Evolutionary conservation across 2,329 filamentous ascomycete genomes (phyloP), one percentile per base, ranked within the genome.

Genomic region (Xylariales sp.): DNA sequence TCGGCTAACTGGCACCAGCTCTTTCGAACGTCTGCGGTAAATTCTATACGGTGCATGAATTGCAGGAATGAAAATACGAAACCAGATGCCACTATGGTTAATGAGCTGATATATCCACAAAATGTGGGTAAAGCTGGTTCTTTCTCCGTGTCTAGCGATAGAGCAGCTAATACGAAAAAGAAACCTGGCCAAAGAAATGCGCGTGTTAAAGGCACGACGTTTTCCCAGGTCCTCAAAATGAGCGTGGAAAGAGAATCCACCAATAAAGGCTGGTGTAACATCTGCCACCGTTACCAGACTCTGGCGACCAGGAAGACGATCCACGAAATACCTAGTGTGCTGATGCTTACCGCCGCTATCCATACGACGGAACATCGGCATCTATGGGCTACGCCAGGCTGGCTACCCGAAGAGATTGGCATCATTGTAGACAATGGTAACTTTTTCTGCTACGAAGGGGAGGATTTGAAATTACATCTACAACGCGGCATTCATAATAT

Each of bases 321-420:
- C 3, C 91, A 93, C 72, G 90, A 87, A 48, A 87, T 97, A 68
- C 95, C 96, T 0, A 87, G 89, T 39, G 93, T 97, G n/a, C 80
- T 99, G 69, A 91, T 97, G 83, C 86, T 99, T 32, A 97, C 97
- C 76, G 92, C 93, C 0, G 88, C 93, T 10, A 90, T 92, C 48
- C 89, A 86, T 5, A 90, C 83, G 53, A 86, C 89, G 2, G 92
- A 95, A 70, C 89, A 93, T 43, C 90, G 91, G 73, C 87, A 91
- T 67, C 85, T 97, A 16, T 99, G 97, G 97, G 89, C 93, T 0
- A 93, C 90, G 12, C 93, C 93, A 0, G 93, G 93, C 16, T 99
- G 95, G 91, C 84, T 99, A 12, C 96, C 96, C 0, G 92, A 96
- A 76, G 94, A 98, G 78, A 94, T 99, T 74, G 96, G 96, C 45